These are phyloP conservation scores for Coniella vitis DNA, from an alignment of 2,329 filamentous ascomycete genomes.

Conservation along the genomic window DNA sequence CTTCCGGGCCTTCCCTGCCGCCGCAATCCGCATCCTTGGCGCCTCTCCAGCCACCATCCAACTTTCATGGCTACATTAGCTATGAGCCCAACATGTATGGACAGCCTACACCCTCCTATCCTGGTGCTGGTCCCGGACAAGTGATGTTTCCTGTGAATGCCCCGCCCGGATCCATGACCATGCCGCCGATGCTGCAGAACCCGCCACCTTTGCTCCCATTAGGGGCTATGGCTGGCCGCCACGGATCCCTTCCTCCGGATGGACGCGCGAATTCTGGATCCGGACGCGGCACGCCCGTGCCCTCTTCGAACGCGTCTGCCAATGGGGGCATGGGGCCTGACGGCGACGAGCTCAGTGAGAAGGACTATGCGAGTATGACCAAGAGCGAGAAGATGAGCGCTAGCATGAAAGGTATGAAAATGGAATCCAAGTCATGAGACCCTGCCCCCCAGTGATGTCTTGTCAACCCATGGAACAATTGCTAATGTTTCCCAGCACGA, in stretches of 20 bases:
- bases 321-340: slow-evolving; percentile 22
- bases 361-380: slow-evolving; percentile 55
- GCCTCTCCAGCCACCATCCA: slow-evolving; percentile 12
- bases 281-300: slow-evolving; percentile 23
- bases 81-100: slow-evolving; percentile 11
- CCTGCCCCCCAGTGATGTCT: not conserved
- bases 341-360: slow-evolving; percentile 32
- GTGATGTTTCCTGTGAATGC: slow-evolving; percentile 10
- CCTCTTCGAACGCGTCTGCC: slow-evolving; percentile 22
- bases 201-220: slow-evolving; percentile 1
- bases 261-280: slow-evolving; percentile 20
- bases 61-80: slow-evolving; percentile 12
- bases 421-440: no score
- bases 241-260: slow-evolving; percentile 10
- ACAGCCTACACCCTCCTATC: slow-evolving; percentile 2
- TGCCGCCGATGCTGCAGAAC: slow-evolving; percentile 10
- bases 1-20: slow-evolving; percentile 4
- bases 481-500: slow-evolving; percentile 34
- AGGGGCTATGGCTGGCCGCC: not conserved
- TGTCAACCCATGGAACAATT: not conserved
- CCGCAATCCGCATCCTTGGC: slow-evolving; percentile 2
- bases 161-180: slow-evolving; percentile 6
- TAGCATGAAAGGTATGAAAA: slow-evolving; percentile 54
- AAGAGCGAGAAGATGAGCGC: slow-evolving; percentile 62
- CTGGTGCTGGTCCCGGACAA: slow-evolving; percentile 8